Evolutionary conservation across 495 filamentous ascomycete species (phyloP), one percentile per base, ranked within the genome.

Genomic region (Cudoniella acicularis): DNA sequence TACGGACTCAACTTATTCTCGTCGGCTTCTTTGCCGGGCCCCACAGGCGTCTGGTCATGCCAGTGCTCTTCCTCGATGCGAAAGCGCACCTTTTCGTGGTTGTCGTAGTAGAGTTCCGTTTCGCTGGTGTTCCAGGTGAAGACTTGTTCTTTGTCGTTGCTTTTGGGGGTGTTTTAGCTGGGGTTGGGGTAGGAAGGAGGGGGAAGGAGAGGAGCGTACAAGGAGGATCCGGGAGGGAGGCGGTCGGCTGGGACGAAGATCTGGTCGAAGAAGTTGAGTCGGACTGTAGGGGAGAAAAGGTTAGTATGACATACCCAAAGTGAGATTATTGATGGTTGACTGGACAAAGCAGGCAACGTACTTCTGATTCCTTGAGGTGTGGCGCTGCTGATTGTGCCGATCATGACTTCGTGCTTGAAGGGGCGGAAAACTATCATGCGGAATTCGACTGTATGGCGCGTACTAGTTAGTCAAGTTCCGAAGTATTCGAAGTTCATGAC

Each of bases 361-460:
- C 89, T 82, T 65, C 84, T 81, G 54, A 98, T 91, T 26, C 92
- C 94, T 11, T 83, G 74, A 16, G 80, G 72, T 2, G 81, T 83
- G n/a, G 85, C 82, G 49, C 82, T 82, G 41, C 80, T 82, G 62
- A 97, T 97, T 59, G 83, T 86, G 2, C 89, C 94, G 9, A 87
- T 74, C 59, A 98, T 75, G 49, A 95, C 89, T 69, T 98, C 95
- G 20, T 88, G 87, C 69, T 95, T 91, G 75, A 96, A 97, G 0
- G 94, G 94, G 24, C 94, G 83, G 70, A 98, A 98, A 9, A 97
- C 90, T n/a, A 96, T 77, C 64, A 98, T 73, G 21, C 89, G 86
- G 71, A 96, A 98, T 69, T 93, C 89, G 23, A 96, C 93, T 96
- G 57, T 48, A 17, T 40, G 4, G 9, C 11, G 16, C 26, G 1